Conservation (phyloP, 345 rosid species). For the Populus alba region DNA sequence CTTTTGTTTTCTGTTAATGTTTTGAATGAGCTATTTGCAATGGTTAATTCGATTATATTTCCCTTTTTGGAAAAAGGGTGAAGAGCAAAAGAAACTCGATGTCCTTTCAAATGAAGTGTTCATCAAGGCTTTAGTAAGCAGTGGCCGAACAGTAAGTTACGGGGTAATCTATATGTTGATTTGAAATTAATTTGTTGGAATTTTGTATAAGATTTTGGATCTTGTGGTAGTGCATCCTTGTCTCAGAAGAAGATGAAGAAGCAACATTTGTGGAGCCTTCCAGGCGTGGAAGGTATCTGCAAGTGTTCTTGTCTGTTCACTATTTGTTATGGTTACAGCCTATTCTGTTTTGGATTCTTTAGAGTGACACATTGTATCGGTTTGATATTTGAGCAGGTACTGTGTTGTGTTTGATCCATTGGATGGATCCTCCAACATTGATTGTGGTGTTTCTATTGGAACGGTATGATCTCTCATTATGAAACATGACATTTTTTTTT, state of each 20-base stretch:
- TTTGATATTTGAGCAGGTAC: slow-evolving; percentile 46
- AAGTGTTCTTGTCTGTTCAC: not conserved
- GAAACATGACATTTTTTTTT: not conserved
- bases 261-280: slow-evolving; percentile 78
- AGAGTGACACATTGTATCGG: not conserved
- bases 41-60: not conserved
- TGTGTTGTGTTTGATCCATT: slow-evolving; percentile 95
- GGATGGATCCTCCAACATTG: slow-evolving; percentile 98
- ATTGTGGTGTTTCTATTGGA: slow-evolving; percentile 97
- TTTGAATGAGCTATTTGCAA: not conserved
- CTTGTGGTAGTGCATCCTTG: slow-evolving; percentile 73
- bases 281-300: slow-evolving; percentile 70
- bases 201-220: slow-evolving; percentile 17
- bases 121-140: slow-evolving; percentile 89
- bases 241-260: slow-evolving; percentile 96
- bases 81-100: slow-evolving; percentile 97
- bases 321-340: not conserved
- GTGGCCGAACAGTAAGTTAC: slow-evolving; percentile 83
- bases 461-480: slow-evolving; percentile 49
- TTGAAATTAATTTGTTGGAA: not conserved
- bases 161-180: not conserved
- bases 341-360: not conserved
- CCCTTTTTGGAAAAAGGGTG: slow-evolving; percentile 51
- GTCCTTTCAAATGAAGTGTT: slow-evolving; percentile 95
- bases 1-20: not conserved